These are phyloP conservation scores for Cladosporium colombiae DNA, from an alignment of 2,329 filamentous ascomycete species.

Conservation along the genomic window DNA sequence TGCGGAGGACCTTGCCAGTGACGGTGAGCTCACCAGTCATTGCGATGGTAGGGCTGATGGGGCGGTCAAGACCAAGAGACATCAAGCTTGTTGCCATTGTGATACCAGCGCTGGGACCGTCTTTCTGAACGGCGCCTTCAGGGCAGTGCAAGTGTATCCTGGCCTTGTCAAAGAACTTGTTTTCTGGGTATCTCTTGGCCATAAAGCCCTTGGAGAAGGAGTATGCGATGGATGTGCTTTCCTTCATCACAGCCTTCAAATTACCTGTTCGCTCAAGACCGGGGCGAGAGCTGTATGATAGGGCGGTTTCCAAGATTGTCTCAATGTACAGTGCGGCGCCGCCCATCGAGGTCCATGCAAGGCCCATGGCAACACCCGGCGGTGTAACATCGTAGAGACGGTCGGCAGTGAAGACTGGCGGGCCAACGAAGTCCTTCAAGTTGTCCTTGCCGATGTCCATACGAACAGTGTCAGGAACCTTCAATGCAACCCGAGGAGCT, in stretches of 20 bases:
- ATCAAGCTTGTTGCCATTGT: constrained; percentile 97
- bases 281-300: constrained; percentile 72
- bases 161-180: constrained; percentile 94
- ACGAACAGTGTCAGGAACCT: constrained; percentile 84
- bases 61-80: constrained; percentile 76
- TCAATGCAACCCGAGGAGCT: constrained; percentile 71
- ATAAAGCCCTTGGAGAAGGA: constrained; percentile 91
- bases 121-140: constrained; percentile 93
- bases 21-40: constrained; percentile 98
- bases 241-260: constrained; percentile 96
- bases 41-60: constrained; percentile 81
- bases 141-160: constrained; percentile 95
- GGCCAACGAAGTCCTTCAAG: constrained; percentile 94
- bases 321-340: constrained; percentile 96
- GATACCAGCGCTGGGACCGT: constrained; percentile 77
- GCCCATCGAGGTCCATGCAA: constrained; percentile 97
- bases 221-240: constrained; percentile 92
- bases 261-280: constrained; percentile 91
- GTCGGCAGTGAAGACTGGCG: constrained; percentile 92
- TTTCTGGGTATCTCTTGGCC: constrained; percentile 81
- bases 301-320: constrained; percentile 84
- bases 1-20: constrained; percentile 92
- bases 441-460: constrained; percentile 85
- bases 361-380: constrained; percentile 92
- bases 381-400: constrained; percentile 92